Percentiles rank a stretch among this genome's conserved stretches.
Evolutionary conservation across 441 rosid genomes (phyloP).

Genomic region (Croton setiger): DNA sequence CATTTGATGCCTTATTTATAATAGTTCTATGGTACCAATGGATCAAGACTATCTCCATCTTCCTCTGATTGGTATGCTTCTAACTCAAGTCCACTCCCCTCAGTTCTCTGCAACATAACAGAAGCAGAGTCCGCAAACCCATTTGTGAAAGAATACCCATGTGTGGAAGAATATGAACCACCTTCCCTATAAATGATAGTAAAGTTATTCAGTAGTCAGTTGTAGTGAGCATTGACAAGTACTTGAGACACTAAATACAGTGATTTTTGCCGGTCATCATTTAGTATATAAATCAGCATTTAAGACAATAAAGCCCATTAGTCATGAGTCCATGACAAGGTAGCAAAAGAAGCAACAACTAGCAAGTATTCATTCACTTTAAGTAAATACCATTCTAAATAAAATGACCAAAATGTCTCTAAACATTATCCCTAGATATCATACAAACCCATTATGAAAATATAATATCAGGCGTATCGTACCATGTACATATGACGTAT

Average conservation of each 20-base stretch:
- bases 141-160: conserved; percentile 30
- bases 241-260: conserved; percentile 13
- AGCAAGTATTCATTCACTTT: not conserved
- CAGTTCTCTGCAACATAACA: conserved; percentile 22
- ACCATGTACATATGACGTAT: conserved; percentile 37
- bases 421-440: not conserved
- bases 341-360: conserved; percentile 1
- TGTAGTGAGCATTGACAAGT: not conserved
- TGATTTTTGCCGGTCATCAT: not conserved
- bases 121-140: conserved; percentile 16
- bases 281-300: not conserved
- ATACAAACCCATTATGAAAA: not conserved
- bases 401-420: not conserved
- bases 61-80: conserved; percentile 27
- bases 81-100: conserved; percentile 29
- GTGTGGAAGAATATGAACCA: too few species aligned
- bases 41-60: conserved; percentile 16
- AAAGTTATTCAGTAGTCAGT: not conserved
- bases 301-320: conserved; percentile 18
- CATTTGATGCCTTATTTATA: conserved; percentile 25
- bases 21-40: conserved; percentile 31
- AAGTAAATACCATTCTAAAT: not conserved
- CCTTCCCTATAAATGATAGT: conserved; percentile 5
- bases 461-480: conserved; percentile 8
- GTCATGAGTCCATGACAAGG: conserved; percentile 1